Percentiles rank a stretch among this genome's conserved stretches.
Evolutionary conservation across 305 asterid species (phyloP).

Genomic region (Fraxinus paxiana): DNA sequence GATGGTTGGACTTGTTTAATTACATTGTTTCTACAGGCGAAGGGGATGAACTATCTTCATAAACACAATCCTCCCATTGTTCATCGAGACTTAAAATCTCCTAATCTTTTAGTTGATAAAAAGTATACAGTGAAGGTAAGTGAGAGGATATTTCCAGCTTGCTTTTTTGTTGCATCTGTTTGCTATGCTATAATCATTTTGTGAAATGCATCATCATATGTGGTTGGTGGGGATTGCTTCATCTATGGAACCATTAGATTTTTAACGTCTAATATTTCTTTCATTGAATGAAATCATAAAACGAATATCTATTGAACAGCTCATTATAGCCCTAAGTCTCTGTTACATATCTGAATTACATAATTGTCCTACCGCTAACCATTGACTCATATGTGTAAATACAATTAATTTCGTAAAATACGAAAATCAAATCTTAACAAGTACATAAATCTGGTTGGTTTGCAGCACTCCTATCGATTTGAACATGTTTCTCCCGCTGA

Average conservation of each 20-base stretch:
- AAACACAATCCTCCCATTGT: slow-evolving; percentile 82
- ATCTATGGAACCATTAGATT: background rate
- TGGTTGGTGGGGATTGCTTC: background rate
- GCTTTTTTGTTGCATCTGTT: slow-evolving; percentile 15
- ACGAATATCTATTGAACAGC: background rate
- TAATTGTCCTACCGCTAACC: background rate
- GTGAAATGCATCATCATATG: background rate
- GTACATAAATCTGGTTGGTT: background rate
- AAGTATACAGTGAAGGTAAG: slow-evolving; percentile 96
- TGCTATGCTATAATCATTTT: slow-evolving; percentile 9
- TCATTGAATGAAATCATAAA: background rate
- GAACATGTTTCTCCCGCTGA: background rate
- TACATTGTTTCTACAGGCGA: slow-evolving; percentile 57
- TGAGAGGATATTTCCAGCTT: slow-evolving; percentile 14
- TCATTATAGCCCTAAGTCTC: background rate
- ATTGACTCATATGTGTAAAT: background rate
- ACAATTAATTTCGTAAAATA: background rate
- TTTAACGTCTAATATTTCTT: background rate
- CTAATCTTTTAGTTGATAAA: slow-evolving; percentile 91
- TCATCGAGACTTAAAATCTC: slow-evolving; percentile 90
- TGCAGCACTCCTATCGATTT: background rate
- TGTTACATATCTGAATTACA: background rate
- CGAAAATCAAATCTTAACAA: background rate
- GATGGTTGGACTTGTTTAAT: slow-evolving; percentile 17
- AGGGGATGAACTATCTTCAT: slow-evolving; percentile 95